phyloP scores from a whole-genome alignment of 805 yeast genomes.

The Candida xyloterini region DNA sequence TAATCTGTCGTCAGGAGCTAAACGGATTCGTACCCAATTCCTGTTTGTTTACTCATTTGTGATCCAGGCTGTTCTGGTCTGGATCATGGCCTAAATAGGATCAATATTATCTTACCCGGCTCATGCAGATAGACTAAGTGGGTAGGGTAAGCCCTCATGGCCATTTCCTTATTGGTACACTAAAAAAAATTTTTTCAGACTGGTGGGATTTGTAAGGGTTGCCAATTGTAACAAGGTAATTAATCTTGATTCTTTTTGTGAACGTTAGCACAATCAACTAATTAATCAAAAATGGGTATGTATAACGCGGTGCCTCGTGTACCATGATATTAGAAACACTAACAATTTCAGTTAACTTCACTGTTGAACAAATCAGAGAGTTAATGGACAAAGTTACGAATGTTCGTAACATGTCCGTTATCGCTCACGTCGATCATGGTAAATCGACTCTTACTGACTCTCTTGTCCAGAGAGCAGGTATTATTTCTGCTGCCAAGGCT shows the following conservation, averaged over 20 bases:
- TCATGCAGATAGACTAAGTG: not conserved
- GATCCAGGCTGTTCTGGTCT: conserved; percentile 71
- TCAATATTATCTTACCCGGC: conserved; percentile 8
- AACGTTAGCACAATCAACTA: conserved; percentile 13
- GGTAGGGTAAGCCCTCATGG: conserved; percentile 10
- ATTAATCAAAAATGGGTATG: conserved; percentile 12
- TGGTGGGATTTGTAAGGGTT: conserved; percentile 13
- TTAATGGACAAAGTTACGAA: conserved; percentile 99
- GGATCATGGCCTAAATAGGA: conserved; percentile 50
- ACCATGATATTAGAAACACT: not conserved
- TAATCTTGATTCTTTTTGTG: conserved; percentile 13
- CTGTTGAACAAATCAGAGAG: conserved; percentile 91
- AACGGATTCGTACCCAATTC: conserved; percentile 82
- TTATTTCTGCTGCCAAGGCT: conserved; percentile 98
- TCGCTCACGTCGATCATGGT: conserved; percentile 99
- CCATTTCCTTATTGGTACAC: conserved; percentile 12
- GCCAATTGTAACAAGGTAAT: conserved; percentile 12
- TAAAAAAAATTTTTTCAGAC: conserved; percentile 11
- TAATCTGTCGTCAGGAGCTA: conserved; percentile 61
- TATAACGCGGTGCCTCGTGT: not conserved
- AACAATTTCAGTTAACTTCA: conserved; percentile 46
- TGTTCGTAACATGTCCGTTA: conserved; percentile 99
- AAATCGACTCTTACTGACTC: conserved; percentile 99
- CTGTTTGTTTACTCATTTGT: conserved; percentile 80
- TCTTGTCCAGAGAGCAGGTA: conserved; percentile 98